phyloP scores from a whole-genome alignment of 2,329 filamentous ascomycete genomes.

The Pseudogymnoascus sp. region DNA sequence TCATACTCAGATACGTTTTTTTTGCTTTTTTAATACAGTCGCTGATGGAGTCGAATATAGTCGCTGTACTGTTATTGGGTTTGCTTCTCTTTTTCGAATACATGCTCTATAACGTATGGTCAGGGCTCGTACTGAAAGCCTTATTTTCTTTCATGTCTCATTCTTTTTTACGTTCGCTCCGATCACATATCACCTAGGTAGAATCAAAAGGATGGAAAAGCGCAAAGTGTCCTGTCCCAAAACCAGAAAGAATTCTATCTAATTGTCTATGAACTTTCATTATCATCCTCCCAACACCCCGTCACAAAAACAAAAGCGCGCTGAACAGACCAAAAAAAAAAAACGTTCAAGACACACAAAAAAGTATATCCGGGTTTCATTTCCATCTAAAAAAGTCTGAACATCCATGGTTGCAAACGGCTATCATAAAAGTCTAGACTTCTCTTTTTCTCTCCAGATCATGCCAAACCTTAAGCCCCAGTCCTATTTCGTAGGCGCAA shows the following conservation, averaged over 20 bases:
- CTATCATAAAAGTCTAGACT: neutral
- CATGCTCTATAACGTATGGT: too few species aligned
- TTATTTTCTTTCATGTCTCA: neutral
- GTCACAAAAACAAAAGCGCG: neutral
- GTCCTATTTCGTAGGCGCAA: neutral
- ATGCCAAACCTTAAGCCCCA: neutral
- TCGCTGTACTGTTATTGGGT: neutral
- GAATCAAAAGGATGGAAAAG: neutral
- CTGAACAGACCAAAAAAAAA: neutral
- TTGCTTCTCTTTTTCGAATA: neutral
- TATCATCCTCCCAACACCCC: neutral
- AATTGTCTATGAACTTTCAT: slow-evolving; percentile 1
- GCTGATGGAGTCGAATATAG: neutral
- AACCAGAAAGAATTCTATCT: slow-evolving; percentile 3
- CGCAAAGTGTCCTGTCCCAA: neutral
- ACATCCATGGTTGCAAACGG: slow-evolving; percentile 9
- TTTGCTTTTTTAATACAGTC: neutral
- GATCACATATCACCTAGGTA: neutral
- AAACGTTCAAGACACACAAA: neutral
- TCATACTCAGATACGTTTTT: slow-evolving; percentile 8
- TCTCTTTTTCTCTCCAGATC: neutral
- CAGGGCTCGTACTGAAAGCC: neutral
- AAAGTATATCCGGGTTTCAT: slow-evolving; percentile 9
- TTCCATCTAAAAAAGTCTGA: slow-evolving; percentile 7
- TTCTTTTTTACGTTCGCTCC: neutral